Evolutionary conservation across 2,329 filamentous ascomycete species (phyloP), one percentile per base, ranked within the genome.

Genomic region (Mycosphaerella sp.): DNA sequence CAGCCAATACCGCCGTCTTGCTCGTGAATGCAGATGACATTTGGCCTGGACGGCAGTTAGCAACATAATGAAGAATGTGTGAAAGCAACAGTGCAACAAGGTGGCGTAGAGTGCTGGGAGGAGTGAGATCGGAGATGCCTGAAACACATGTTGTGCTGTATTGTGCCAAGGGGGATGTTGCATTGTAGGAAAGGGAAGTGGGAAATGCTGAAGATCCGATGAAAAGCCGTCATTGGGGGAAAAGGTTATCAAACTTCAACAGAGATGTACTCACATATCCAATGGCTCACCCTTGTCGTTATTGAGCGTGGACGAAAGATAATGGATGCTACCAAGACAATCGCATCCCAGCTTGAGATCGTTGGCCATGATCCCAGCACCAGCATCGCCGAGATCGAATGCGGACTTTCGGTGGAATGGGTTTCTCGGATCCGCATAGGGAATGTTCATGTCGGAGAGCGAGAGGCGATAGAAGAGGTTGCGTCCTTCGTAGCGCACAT

Each of bases 341-440:
- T 87, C 84, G 61, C 84, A 87, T 21, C 84, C 84, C 1, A 87
- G 74, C 61, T 84, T 79, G 2, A 87, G 73, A 65, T 86, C 82
- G 67, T 87, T 87, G 55, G 83, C 82, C 74, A 83, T 84, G 55
- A 83, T 75, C 43, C 84, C 83, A 10, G 83, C 82, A 31, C 83
- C 74, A 29, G 77, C 82, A 65, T 87, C 84, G 31, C 84, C 84
- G 14, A 86, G 75, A 67, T 87, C 84, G 59, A 87, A 87, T 0
- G 84, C 84, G 6, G 82, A 78, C 68, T 87, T 87, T 67, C 83
- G 82, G 70, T 86, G 82, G 67, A 78, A 87, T 2, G 84, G 84
- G 48, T 80, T 77, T 4, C 84, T 78, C 3, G 84, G 83, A 62
- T 87, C 84, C 48, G 77, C 76, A 61, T 81, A 81, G 5, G 77